Evolutionary conservation across 78 protist species (phyloP).

Genomic region (Capsaspora owczarzaki): DNA sequence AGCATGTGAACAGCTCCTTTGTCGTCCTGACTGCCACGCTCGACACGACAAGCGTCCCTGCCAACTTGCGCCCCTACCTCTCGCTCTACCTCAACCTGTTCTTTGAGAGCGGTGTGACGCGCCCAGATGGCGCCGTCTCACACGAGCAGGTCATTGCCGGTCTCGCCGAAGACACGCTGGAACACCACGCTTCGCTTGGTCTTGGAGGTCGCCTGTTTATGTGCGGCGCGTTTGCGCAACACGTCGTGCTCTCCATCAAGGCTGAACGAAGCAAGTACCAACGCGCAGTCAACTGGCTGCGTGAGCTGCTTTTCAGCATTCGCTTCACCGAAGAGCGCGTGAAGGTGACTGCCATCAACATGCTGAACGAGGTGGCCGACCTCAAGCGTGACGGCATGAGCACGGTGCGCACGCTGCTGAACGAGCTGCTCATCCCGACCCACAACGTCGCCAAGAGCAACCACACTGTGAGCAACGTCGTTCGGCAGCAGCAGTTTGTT

Average conservation of each 20-base stretch:
- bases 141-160: constrained; percentile 24
- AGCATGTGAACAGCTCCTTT: background rate
- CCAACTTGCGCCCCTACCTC: constrained; percentile 19
- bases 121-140: background rate
- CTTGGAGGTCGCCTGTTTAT: background rate
- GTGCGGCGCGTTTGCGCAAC: background rate
- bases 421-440: background rate
- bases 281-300: background rate
- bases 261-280: background rate
- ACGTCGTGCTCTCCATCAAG: background rate
- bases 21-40: background rate
- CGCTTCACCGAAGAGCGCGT: background rate
- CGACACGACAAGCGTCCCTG: constrained; percentile 15
- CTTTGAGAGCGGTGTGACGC: background rate
- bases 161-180: constrained; percentile 22
- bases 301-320: background rate
- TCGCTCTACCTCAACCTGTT: constrained; percentile 18
- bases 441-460: background rate
- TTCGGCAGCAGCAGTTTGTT: background rate
- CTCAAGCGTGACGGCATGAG: background rate
- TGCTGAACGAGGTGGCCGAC: background rate
- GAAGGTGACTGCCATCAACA: background rate
- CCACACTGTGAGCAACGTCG: background rate
- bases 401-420: background rate
- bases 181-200: background rate